Percentiles rank a stretch among this genome's conserved stretches.
These are phyloP conservation scores for Neoascochyta sp. DNA, from an alignment of 2,329 filamentous ascomycete genomes.

Conservation along the genomic window DNA sequence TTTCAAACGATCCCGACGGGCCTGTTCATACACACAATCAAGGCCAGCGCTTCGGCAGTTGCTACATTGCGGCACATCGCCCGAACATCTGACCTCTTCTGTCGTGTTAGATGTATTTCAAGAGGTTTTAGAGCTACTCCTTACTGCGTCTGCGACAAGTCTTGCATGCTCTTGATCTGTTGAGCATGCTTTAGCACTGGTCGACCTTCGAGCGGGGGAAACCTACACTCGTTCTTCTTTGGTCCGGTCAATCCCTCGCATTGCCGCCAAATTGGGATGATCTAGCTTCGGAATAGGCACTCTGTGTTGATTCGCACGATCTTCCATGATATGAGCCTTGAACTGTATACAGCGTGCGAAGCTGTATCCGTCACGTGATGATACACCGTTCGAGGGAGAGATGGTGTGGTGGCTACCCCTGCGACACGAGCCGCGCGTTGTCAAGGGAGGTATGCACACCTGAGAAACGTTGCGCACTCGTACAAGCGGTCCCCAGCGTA, in stretches of 20 bases:
- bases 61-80: constrained; percentile 17
- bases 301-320: constrained; percentile 8
- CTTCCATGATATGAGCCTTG: too few relatives aligned
- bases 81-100: constrained; percentile 24
- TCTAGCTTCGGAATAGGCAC: constrained; percentile 15
- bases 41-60: constrained; percentile 13
- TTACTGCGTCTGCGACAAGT: constrained; percentile 22
- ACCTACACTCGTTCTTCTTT: constrained; percentile 21
- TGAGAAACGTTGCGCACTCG: too few relatives aligned
- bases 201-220: not conserved
- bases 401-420: too few relatives aligned
- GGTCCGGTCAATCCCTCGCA: constrained; percentile 4
- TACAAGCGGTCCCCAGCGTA: too few relatives aligned
- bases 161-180: constrained; percentile 20
- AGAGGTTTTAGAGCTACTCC: not conserved
- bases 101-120: constrained; percentile 1
- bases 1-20: constrained; percentile 21
- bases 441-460: too few relatives aligned
- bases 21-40: constrained; percentile 21
- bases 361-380: too few relatives aligned
- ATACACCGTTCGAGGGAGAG: too few relatives aligned
- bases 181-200: constrained; percentile 1
- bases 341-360: too few relatives aligned
- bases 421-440: too few relatives aligned
- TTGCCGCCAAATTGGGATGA: constrained; percentile 4